phyloP scores from a whole-genome alignment of 1,284 basidiomycete genomes.

The Papiliotrema nemorosa region DNA sequence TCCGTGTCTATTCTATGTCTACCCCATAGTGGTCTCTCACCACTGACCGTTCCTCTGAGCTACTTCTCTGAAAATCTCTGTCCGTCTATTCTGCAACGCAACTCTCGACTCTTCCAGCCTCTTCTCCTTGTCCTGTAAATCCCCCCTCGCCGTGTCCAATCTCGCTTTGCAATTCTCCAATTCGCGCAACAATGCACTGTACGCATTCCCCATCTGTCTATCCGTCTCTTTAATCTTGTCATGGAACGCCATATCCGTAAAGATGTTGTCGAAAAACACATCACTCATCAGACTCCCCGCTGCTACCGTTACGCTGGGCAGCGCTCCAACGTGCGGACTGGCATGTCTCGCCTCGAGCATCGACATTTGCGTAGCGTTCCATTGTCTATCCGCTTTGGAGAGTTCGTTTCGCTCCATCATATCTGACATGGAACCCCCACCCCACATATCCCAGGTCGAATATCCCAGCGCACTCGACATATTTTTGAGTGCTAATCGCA shows the following conservation, averaged over 20 bases:
- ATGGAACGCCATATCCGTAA: constrained; percentile 22
- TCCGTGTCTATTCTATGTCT: too few relatives aligned
- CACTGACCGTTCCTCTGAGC: too few relatives aligned
- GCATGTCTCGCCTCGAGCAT: background rate
- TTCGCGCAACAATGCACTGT: background rate
- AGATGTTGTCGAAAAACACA: constrained; percentile 27
- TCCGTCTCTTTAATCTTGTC: constrained; percentile 11
- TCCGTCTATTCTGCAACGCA: background rate
- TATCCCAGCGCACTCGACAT: background rate
- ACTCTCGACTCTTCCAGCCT: background rate
- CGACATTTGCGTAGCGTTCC: background rate
- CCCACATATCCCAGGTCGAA: background rate
- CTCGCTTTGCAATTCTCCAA: too few relatives aligned
- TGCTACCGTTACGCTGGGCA: background rate
- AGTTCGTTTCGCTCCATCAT: background rate
- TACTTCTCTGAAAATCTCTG: background rate
- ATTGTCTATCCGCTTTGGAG: background rate
- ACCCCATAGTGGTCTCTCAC: too few relatives aligned
- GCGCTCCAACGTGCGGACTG: background rate
- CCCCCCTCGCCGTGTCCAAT: background rate
- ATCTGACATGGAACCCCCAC: background rate
- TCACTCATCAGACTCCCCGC: constrained; percentile 17
- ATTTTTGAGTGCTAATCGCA: background rate
- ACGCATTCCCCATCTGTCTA: background rate
- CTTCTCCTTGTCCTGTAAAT: background rate